Percentiles rank a stretch among this genome's conserved stretches.
Conservation (phyloP, 2,329 filamentous ascomycete species). For the Helicocarpus griseus region DNA sequence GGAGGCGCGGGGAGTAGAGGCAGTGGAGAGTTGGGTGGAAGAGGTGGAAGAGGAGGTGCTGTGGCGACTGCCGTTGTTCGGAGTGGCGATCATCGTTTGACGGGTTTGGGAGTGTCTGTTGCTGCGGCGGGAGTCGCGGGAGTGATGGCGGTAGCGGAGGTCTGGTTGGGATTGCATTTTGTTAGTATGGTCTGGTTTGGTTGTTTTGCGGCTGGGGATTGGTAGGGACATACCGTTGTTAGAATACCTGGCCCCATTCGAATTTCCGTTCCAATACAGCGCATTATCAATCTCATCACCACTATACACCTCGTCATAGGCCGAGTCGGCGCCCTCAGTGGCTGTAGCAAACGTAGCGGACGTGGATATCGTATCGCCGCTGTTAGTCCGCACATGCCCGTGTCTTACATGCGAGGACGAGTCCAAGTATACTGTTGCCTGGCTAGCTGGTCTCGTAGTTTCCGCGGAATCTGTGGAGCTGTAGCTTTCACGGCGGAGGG, state of each 20-base stretch:
- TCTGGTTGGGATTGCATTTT: slow-evolving; percentile 16
- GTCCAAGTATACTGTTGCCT: slow-evolving; percentile 3
- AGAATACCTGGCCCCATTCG: slow-evolving; percentile 6
- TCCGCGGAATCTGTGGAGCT: slow-evolving; percentile 41
- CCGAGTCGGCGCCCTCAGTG: slow-evolving; percentile 36
- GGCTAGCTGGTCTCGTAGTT: slow-evolving; percentile 34
- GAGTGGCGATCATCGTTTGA: slow-evolving; percentile 19
- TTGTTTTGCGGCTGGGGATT: background rate
- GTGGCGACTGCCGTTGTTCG: too few species aligned
- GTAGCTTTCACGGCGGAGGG: slow-evolving; percentile 22
- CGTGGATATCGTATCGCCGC: slow-evolving; percentile 52
- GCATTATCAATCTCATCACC: slow-evolving; percentile 34
- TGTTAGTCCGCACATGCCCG: slow-evolving; percentile 42
- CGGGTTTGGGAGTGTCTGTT: slow-evolving; percentile 27
- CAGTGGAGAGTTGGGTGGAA: background rate
- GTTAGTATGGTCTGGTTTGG: slow-evolving; percentile 12
- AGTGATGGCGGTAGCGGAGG: background rate
- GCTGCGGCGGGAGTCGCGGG: background rate
- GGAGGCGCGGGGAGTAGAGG: slow-evolving; percentile 1
- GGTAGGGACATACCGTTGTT: background rate
- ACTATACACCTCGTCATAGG: slow-evolving; percentile 22
- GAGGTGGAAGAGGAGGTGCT: background rate
- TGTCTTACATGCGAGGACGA: slow-evolving; percentile 10
- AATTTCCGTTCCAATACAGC: slow-evolving; percentile 29
- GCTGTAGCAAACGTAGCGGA: slow-evolving; percentile 56